Base-by-base conservation (phyloP, 2,329 filamentous ascomycete genomes). In the Phoma herbarum region DNA sequence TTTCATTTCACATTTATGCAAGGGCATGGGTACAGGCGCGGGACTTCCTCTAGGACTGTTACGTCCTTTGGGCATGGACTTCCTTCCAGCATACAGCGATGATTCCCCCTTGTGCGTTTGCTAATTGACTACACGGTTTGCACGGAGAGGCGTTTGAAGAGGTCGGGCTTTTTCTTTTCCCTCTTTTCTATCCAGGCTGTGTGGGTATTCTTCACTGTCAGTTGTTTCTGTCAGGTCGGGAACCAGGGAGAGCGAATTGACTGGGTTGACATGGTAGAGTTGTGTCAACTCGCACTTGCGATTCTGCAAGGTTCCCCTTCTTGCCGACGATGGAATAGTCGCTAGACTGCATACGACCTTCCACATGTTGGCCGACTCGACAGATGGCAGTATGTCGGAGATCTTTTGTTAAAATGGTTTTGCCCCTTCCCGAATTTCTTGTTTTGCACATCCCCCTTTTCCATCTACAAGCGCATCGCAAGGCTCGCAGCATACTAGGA, bases 31-130 rank as follows among this genome's bases (percentile, higher is more conserved):
- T 73, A 75, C 61, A 71, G 75, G 75, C 74, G 74, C 68, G 72
- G 68, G 73, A 72, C 62, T 57, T 70, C 69, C 66, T 72, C 65
- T 63, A 69, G 60, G 69, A 64, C 65, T 65, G 61, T 69, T 65
- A 66, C 61, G 74, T 72, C 70, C 64, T 62, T 71, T 68, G 68
- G 74, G 67, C 66, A 67, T 71, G 71, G 72, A 70, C 73, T 69
- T 70, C 67, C 76, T 78, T 77, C 68, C 67, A 76, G 75, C 75
- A 77, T 78, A 76, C 73, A 77, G 75, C 76, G 73, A 77, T 77
- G 76, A 78, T 78, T 77, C 75, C 76, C 75, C 76, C 74, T 77
- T 75, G 71, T 70, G 75, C 75, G 74, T 73, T 76, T 70, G 53
- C 75, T 65, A 57, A 69, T 74, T 69, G 63, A 56, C 68, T 70